Base-by-base conservation (phyloP, 2,329 filamentous ascomycete species). In the Diaporthe nobilis region DNA sequence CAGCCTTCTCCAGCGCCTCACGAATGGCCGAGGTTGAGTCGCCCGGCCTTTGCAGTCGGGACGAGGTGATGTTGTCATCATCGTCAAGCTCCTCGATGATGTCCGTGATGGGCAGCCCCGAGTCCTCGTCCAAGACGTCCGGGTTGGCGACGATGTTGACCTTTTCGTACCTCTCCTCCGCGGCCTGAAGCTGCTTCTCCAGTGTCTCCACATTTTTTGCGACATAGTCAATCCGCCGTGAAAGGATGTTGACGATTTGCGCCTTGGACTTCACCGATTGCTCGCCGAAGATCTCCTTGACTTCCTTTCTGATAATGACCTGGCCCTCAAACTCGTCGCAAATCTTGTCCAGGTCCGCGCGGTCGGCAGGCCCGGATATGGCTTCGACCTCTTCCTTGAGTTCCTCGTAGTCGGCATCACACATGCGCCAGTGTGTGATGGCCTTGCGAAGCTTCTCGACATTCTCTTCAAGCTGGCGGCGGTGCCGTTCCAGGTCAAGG, bases 81-180 rank as follows among this genome's bases (percentile, higher is more conserved):
- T 98, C 96, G 81, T 98, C 97, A 34, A 98, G 87, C 85, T 98
- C 92, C 84, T 99, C 97, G 73, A 95, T 88, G 78, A 99, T 98
- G 80, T 98, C 97, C 44, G 94, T 96, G 75, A 98, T 90, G 0
- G 95, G 94, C 71, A 95, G 86, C 1, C 92, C 92, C 6, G 71
- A 73, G 17, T 92, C 92, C 76, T 94, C 93, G 76, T 94, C 92
- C 71, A 87, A 87, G 60, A 89, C 87, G 72, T 92, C 91, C 0
- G 92, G 90, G 34, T 92, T 88, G 74, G 88, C 90, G 58, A 91
- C 84, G 4, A 92, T 85, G 13, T 91, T 87, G 15, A 93, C 88
- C 13, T 91, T 91, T 22, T 91, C 90, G 67, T 96, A 86, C 80
- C 93, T 93, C 77, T 92, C 89, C 83, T 98, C 92, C 9, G 91